Evolutionary conservation across 2,329 filamentous ascomycete species (phyloP), one percentile per base, ranked within the genome.

Genomic region (Bipolaris gigantea): DNA sequence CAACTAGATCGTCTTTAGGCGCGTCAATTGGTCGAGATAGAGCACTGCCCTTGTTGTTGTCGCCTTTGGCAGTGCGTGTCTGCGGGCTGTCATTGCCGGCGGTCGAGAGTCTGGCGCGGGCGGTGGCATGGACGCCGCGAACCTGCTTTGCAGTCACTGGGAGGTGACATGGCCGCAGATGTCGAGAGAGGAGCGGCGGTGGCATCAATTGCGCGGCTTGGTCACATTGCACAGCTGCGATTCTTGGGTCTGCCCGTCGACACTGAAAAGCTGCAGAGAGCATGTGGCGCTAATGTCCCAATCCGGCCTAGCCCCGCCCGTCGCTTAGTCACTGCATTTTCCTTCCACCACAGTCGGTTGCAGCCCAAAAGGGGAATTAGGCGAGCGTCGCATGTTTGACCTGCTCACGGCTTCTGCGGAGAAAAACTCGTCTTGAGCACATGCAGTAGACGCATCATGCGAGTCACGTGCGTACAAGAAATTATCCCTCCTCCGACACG

Each of bases 91-190:
- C 53, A 64, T 55, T 41, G 52, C 49, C 47, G 53, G 40, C 55
- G 51, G 50, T 50, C 47, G 52, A 47, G 42, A 35, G 38, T 50
- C 51, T 56, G 59, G 30, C 57, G 60, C 53, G 49, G 54, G 61
- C 57, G 27, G 36, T 55, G 38, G 64, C 55, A 48, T 50, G 65
- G 68, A 60, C 62, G 59, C 62, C 63, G 54, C 69, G 69, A 47
- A 72, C 62, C 61, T 75, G 75, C 48, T 59, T 60, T 39, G 67
- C 57, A 60, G 63, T 73, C 76, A 76, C 75, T 69, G 67, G 63
- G 65, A 74, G 71, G 62, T 75, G 69, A 64, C 76, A 72, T 71
- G 74, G 76, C 71, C 75, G 74, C 70, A 68, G 67, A 65, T 75
- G 71, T 68, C 70, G 74, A 56, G 73, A 65, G 35, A 73, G 66